Evolutionary conservation across 2,329 filamentous ascomycete species (phyloP).

Genomic region (Aspergillus floridensis): DNA sequence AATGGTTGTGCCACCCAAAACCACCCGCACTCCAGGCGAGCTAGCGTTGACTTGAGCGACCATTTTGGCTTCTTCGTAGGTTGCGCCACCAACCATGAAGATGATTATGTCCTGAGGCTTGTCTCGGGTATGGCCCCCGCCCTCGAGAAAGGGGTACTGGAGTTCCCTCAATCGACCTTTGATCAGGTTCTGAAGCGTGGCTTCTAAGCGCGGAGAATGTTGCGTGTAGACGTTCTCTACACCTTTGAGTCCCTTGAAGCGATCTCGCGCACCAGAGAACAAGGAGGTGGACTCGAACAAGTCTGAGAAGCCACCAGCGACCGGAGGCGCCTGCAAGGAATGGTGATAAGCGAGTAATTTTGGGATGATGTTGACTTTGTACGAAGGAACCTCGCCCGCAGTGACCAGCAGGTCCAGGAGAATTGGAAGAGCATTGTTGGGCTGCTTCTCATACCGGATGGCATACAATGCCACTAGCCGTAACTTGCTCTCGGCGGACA

Average conservation of each 20-base stretch:
- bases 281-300: constrained; percentile 90
- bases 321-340: constrained; percentile 75
- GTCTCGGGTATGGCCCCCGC: constrained; percentile 79
- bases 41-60: constrained; percentile 92
- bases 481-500: constrained; percentile 80
- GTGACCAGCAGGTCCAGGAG: constrained; percentile 82
- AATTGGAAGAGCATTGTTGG: constrained; percentile 77
- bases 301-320: constrained; percentile 78
- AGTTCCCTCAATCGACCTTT: constrained; percentile 84
- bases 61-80: constrained; percentile 96
- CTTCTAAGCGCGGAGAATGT: constrained; percentile 83
- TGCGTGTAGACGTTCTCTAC: constrained; percentile 99
- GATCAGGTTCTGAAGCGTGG: constrained; percentile 86
- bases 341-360: constrained; percentile 83
- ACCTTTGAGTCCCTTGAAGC: constrained; percentile 92
- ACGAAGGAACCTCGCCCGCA: constrained; percentile 73
- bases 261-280: constrained; percentile 80
- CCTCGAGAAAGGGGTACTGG: constrained; percentile 91
- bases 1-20: constrained; percentile 82
- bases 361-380: constrained; percentile 73
- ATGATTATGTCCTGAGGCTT: constrained; percentile 96
- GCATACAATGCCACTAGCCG: constrained; percentile 92
- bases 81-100: constrained; percentile 89
- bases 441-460: constrained; percentile 83
- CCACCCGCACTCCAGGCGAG: constrained; percentile 81